Base-by-base conservation (phyloP, 2,329 filamentous ascomycete genomes). In the Lasiodiplodia sp. region DNA sequence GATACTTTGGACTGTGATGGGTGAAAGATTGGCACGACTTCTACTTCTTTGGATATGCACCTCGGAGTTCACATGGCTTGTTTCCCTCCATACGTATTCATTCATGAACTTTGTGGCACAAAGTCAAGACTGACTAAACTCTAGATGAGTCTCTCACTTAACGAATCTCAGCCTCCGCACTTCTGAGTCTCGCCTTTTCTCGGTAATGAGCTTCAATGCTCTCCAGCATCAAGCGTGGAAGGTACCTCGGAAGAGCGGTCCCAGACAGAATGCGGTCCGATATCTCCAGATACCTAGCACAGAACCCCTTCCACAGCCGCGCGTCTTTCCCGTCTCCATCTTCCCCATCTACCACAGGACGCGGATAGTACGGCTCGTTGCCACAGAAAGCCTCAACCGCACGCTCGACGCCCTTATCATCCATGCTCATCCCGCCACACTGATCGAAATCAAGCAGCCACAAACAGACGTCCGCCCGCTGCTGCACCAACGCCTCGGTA, bases 371-470 rank as follows among this genome's bases (percentile, higher is more conserved):
- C 0, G 84, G 85, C 66, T 87, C 85, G 60, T 87, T 88, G 3
- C 75, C 75, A 72, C 78, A 82, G 60, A 86, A 87, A 0, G 81
- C 81, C 2, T 68, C 69, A 0, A 80, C 82, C 1, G 84, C 84
- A 40, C 80, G 76, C 18, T 79, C 69, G 0, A 86, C 71, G 0
- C 85, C 85, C 0, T 69, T 68, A 1, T 71, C 66, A 83, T 79
- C 0, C 74, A 40, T 58, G 12, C 18, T 58, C 81, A 88, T 69
- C 80, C 86, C 71, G 74, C 88, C 71, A 84, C 87, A 75, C 87
- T 87, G 62, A 82, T 88, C 76, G 83, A 89, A 81, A 86, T 91
- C 82, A 84, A 90, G 83, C 3, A 79, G 69, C 77, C 77, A 79
- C 25, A 78, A 64, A 31, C 25, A 69, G 31, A 25, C n/a, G 16